These are phyloP conservation scores for Chalciporus sphaerocephalus DNA, from an alignment of 768 basidiomycete species.

Conservation along the genomic window DNA sequence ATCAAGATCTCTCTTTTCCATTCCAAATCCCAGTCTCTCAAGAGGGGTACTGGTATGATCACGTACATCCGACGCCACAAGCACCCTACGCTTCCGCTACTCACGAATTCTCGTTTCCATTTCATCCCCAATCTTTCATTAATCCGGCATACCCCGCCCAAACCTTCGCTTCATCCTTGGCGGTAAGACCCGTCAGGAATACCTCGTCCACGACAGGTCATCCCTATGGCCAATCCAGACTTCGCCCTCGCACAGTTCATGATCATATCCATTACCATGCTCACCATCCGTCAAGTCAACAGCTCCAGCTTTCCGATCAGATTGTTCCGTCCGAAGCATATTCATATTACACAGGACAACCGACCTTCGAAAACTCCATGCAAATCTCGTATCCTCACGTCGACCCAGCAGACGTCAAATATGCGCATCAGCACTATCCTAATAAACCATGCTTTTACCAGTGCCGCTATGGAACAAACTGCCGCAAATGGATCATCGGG, in stretches of 20 bases:
- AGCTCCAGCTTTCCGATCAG: neutral
- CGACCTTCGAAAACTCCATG: neutral
- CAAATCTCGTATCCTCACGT: neutral
- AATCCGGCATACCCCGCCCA: neutral
- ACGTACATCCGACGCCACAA: neutral
- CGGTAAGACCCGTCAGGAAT: constrained; percentile 4
- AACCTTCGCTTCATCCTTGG: constrained; percentile 4
- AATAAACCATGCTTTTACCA: constrained; percentile 18
- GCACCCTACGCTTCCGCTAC: constrained; percentile 4
- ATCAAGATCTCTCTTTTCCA: neutral
- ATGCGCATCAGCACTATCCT: constrained; percentile 17
- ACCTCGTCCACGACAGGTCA: constrained; percentile 8
- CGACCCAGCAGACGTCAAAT: constrained; percentile 24
- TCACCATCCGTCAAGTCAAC: constrained; percentile 4
- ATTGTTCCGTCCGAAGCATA: too few species aligned
- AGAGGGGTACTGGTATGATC: too few species aligned
- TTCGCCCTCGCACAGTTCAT: constrained; percentile 13
- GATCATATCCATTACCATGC: neutral
- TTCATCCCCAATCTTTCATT: constrained; percentile 1
- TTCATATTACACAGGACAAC: too few species aligned
- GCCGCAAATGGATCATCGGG: constrained; percentile 25
- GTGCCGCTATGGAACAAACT: constrained; percentile 23
- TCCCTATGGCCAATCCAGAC: constrained; percentile 15
- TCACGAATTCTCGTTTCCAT: constrained; percentile 1
- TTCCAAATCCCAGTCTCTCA: neutral